Base-by-base conservation (phyloP, 2,329 filamentous ascomycete genomes). In the Monilinia aucupariae region DNA sequence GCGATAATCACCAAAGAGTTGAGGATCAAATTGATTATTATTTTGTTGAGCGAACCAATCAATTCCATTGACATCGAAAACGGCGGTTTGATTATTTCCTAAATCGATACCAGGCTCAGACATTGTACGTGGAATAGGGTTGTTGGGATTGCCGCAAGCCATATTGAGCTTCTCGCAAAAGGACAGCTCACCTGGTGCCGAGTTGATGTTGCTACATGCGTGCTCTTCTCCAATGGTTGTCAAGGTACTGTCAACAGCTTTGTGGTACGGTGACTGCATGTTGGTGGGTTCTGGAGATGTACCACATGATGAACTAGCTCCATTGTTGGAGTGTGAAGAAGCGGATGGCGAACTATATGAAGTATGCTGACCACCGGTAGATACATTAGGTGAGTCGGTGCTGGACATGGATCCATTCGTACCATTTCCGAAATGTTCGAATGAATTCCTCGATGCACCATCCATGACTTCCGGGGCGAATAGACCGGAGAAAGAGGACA, bases 1-100 rank as follows among this genome's bases (percentile, higher is more conserved):
- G 59, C 94, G 87, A 76, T 97, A 97, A 70, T 92, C 90, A 61
- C 89, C 90, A 74, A 97, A 97, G 5, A 97, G 81, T 62, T 94
- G 86, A 0, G 94, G 93, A 66, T 97, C 92, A 71, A 97, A 97
- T 67, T 89, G 86, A 62, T 90, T 90, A 63, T 88, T 87, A 70
- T 92, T 93, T 74, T 96, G 90, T 70, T 88, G 87, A 47, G 86
- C 83, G 56, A 94, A 79, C 84, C 88, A 92, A 73, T 90, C 87
- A 70, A 91, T 73, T 68, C 84, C 83, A 68, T 78, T 81, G 64
- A 79, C 75, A 66, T 81, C 80, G 60, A 83, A 77, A 59, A 76
- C 73, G 49, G 74, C 71, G 53, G 63, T 71, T 62, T 66, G 65
- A 41, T 66, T 30, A 52, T 66, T 69, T 68, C 66, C 68, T 71